phyloP scores from a whole-genome alignment of 163 green algal genomes.

The Coccomyxa subellipsoidea region DNA sequence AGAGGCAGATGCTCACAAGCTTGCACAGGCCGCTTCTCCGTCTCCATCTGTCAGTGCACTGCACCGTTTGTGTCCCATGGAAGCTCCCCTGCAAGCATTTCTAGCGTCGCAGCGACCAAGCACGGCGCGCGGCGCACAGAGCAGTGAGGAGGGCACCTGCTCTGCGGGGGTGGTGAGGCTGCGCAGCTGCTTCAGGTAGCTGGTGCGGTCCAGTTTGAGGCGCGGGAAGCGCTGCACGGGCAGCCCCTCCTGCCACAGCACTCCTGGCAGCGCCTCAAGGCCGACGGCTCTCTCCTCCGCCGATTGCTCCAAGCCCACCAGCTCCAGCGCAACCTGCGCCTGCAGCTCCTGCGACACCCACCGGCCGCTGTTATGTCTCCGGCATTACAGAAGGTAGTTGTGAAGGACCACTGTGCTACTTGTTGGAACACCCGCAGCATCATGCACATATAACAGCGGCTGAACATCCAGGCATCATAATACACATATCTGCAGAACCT shows the following conservation, averaged over 20 bases:
- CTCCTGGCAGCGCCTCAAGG: background rate
- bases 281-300: background rate
- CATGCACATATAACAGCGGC: no score
- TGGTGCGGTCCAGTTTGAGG: background rate
- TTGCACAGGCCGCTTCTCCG: no score
- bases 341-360: background rate
- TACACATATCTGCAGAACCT: no score
- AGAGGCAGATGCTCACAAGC: background rate
- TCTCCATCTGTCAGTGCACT: background rate
- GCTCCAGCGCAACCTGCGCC: slow-evolving; percentile 6
- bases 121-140: no score
- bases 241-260: background rate
- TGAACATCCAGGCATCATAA: no score
- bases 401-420: no score
- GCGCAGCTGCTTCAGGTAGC: slow-evolving; percentile 10
- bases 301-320: background rate
- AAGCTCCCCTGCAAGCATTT: no score
- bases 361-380: background rate
- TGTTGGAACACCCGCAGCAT: no score
- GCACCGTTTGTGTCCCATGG: no score
- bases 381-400: background rate
- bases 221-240: background rate
- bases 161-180: slow-evolving; percentile 20
- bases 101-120: no score
- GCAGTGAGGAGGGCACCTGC: slow-evolving; percentile 9